Conservation (phyloP, 352 stramenopile genomes). For the Globisporangium sylvaticum region DNA sequence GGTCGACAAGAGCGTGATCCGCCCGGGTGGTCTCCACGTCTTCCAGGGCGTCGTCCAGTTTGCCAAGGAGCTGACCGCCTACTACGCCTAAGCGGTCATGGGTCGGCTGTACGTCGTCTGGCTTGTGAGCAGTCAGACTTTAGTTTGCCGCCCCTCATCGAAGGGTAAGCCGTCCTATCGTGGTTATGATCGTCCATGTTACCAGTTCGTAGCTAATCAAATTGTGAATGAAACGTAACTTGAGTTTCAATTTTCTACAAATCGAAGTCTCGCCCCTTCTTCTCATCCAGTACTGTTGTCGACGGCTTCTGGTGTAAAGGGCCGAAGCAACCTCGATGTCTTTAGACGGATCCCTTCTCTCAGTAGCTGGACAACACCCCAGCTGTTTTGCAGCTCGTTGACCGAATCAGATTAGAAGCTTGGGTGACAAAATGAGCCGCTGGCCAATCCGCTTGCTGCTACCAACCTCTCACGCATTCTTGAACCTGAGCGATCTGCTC, state of each 20-base stretch:
- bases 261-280: too few relatives aligned
- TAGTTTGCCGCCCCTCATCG: too few relatives aligned
- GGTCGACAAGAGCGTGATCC: slow-evolving; percentile 54
- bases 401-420: neutral
- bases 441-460: neutral
- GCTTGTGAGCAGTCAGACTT: too few relatives aligned
- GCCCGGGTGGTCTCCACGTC: slow-evolving; percentile 45
- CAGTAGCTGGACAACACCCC: neutral
- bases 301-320: too few relatives aligned
- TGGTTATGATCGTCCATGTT: neutral
- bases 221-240: neutral
- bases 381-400: neutral
- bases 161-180: too few relatives aligned
- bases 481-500: too few relatives aligned
- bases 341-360: neutral
- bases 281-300: too few relatives aligned
- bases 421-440: neutral
- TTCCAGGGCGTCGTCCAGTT: slow-evolving; percentile 58
- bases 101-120: too few relatives aligned
- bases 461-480: too few relatives aligned
- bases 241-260: neutral
- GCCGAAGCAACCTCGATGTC: neutral
- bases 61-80: slow-evolving; percentile 43
- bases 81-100: slow-evolving; percentile 20
- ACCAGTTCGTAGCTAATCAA: neutral